Conservation (phyloP, 2,329 filamentous ascomycete genomes). For the Chalaropsis ovoidea region DNA sequence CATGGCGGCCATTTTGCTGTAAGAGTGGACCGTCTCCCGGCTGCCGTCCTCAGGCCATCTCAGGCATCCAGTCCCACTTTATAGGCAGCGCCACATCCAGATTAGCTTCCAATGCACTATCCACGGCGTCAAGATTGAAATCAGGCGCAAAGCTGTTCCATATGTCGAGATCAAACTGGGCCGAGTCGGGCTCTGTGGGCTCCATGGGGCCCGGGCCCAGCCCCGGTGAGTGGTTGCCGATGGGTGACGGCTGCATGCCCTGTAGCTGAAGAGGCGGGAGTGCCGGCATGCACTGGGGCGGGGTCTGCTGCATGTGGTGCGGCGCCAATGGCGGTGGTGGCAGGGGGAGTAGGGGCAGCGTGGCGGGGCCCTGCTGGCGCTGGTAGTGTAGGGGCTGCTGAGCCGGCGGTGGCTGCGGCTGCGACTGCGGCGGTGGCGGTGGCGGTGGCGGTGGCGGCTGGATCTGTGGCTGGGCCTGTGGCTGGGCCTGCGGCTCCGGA, state of each 20-base stretch:
- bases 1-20: slow-evolving; percentile 17
- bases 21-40: background rate
- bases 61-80: slow-evolving; percentile 41
- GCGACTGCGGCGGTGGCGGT: background rate
- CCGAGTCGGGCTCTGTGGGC: slow-evolving; percentile 10
- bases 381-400: background rate
- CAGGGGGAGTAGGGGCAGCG: background rate
- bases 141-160: slow-evolving; percentile 39
- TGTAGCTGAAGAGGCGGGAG: background rate
- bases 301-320: background rate
- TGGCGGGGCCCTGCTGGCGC: background rate
- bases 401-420: background rate
- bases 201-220: slow-evolving; percentile 7
- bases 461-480: background rate
- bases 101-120: slow-evolving; percentile 46
- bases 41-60: slow-evolving; percentile 30
- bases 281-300: background rate
- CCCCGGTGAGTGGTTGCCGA: slow-evolving; percentile 13
- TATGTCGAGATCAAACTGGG: slow-evolving; percentile 23
- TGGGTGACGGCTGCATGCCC: slow-evolving; percentile 1
- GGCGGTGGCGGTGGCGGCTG: background rate
- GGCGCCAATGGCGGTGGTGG: background rate
- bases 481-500: background rate
- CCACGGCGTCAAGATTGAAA: slow-evolving; percentile 45
- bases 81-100: slow-evolving; percentile 45